These are phyloP conservation scores for Zymoseptoria brevis DNA, from an alignment of 2,329 filamentous ascomycete genomes.

Conservation along the genomic window DNA sequence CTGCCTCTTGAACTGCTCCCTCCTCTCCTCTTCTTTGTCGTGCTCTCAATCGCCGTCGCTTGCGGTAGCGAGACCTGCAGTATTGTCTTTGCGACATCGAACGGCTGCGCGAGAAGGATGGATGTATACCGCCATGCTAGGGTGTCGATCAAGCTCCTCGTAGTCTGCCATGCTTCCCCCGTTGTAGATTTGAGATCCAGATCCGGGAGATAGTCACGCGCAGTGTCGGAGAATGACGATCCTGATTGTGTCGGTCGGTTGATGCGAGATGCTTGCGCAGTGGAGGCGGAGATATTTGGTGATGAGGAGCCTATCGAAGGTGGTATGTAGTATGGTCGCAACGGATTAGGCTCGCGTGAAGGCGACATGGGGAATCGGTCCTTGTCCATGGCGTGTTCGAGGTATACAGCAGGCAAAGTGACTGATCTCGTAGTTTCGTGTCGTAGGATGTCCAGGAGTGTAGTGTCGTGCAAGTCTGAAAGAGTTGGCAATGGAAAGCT, in stretches of 20 bases:
- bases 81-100: constrained; percentile 92
- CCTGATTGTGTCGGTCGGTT: constrained; percentile 2
- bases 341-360: constrained; percentile 50
- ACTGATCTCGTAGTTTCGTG: background rate
- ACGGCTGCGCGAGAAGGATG: constrained; percentile 84
- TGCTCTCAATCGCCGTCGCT: constrained; percentile 26
- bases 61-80: constrained; percentile 62
- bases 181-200: constrained; percentile 49
- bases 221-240: constrained; percentile 50
- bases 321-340: constrained; percentile 64
- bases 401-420: background rate
- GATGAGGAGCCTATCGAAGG: constrained; percentile 46
- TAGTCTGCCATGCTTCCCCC: constrained; percentile 30
- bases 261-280: constrained; percentile 7
- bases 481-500: background rate
- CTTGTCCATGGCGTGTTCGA: constrained; percentile 1
- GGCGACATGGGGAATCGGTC: constrained; percentile 34
- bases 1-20: constrained; percentile 16
- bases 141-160: constrained; percentile 72
- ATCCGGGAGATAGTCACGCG: constrained; percentile 80
- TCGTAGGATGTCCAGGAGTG: background rate
- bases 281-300: constrained; percentile 35
- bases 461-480: background rate
- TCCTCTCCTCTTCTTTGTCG: constrained; percentile 22
- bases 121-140: constrained; percentile 87